Conservation (phyloP, 2,329 filamentous ascomycete species). For the Magnaporthiopsis rhizophila region DNA sequence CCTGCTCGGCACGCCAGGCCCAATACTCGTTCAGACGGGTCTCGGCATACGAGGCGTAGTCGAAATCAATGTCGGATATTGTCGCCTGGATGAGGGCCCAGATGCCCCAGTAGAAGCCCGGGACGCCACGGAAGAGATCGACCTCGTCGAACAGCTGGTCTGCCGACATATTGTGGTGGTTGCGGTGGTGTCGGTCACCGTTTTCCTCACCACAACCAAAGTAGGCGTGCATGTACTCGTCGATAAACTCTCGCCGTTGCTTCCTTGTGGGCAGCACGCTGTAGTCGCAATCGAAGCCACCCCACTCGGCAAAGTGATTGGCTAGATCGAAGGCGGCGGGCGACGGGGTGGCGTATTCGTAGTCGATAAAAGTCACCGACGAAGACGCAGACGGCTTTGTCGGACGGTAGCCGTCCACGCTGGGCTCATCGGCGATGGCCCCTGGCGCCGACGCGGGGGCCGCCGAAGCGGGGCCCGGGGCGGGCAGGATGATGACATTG, state of each 20-base stretch:
- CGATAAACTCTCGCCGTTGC: slow-evolving; percentile 72
- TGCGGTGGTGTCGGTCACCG: no score
- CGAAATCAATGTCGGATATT: slow-evolving; percentile 93
- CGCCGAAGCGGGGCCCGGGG: slow-evolving; percentile 20
- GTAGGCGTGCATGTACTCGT: slow-evolving; percentile 75
- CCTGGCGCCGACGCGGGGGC: slow-evolving; percentile 10
- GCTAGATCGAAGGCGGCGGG: slow-evolving; percentile 93
- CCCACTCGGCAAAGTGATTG: slow-evolving; percentile 99
- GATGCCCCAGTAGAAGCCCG: slow-evolving; percentile 86
- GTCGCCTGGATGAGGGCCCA: slow-evolving; percentile 93
- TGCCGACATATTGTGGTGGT: slow-evolving; percentile 44
- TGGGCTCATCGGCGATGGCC: slow-evolving; percentile 14
- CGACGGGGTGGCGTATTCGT: slow-evolving; percentile 93
- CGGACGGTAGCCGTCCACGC: slow-evolving; percentile 9
- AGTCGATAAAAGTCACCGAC: slow-evolving; percentile 84
- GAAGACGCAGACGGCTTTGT: slow-evolving; percentile 29
- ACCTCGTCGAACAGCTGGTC: slow-evolving; percentile 70
- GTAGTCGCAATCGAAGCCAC: slow-evolving; percentile 92
- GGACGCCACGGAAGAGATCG: slow-evolving; percentile 78
- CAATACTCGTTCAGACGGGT: slow-evolving; percentile 82
- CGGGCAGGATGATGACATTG: slow-evolving; percentile 80
- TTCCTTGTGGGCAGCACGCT: slow-evolving; percentile 68
- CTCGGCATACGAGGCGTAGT: slow-evolving; percentile 90
- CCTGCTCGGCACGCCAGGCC: slow-evolving; percentile 73
- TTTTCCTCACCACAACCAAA: no score